Conservation (phyloP, 208 protist species). For the Leishmania amazonensis region DNA sequence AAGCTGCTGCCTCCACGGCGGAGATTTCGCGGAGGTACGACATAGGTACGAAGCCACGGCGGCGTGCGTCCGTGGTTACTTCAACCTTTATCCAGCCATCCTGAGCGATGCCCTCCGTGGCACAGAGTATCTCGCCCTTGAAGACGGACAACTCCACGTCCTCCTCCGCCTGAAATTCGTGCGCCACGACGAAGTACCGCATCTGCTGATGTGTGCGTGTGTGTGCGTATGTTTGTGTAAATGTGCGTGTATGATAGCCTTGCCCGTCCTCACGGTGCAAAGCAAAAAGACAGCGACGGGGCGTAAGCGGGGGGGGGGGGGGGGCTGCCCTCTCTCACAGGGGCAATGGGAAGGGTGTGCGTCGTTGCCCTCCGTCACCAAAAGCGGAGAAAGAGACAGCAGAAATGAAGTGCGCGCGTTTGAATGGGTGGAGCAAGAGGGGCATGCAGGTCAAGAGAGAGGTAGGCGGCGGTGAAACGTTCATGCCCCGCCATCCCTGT, state of each 20-base stretch:
- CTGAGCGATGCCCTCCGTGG: constrained; percentile 47
- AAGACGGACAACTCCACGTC: constrained; percentile 73
- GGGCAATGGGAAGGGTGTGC: neutral
- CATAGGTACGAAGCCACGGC: constrained; percentile 78
- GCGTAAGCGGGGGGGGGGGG: neutral
- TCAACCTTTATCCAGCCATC: constrained; percentile 88
- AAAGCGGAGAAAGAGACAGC: neutral
- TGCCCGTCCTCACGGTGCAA: neutral
- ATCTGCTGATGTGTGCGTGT: constrained; percentile 10
- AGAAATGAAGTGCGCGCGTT: neutral
- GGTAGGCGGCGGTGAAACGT: neutral
- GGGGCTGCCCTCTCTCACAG: neutral
- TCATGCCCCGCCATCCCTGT: neutral
- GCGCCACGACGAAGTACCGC: constrained; percentile 51
- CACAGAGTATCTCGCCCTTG: constrained; percentile 63
- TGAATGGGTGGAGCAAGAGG: neutral
- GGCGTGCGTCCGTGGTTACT: constrained; percentile 28
- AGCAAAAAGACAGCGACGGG: neutral
- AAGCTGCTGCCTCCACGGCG: constrained; percentile 11
- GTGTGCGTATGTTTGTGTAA: neutral
- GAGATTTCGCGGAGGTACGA: constrained; percentile 68
- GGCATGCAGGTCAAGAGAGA: neutral
- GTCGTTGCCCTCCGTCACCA: neutral
- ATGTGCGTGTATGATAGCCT: neutral
- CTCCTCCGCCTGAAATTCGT: constrained; percentile 80